phyloP scores from a whole-genome alignment of 768 basidiomycete genomes.

The Psilocybe sp. region DNA sequence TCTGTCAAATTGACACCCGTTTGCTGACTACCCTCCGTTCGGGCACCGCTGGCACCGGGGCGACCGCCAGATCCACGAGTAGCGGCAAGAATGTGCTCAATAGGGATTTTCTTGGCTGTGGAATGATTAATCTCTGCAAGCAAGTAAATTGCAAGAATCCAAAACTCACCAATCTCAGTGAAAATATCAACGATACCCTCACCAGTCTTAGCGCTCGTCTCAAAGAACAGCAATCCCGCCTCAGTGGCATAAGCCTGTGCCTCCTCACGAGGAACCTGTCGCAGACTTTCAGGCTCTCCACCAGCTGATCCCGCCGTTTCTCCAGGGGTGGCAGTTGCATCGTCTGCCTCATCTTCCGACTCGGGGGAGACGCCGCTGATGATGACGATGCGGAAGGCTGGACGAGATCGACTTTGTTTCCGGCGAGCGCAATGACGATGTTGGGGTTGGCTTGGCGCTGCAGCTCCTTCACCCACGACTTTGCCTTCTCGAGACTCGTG shows the following conservation, averaged over 20 bases:
- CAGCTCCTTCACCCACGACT: slow-evolving; percentile 99
- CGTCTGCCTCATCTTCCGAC: slow-evolving; percentile 87
- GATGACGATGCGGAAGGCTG: slow-evolving; percentile 57
- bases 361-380: slow-evolving; percentile 53
- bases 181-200: slow-evolving; percentile 95
- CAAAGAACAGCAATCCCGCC: slow-evolving; percentile 92
- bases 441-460: slow-evolving; percentile 99
- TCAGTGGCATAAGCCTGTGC: slow-evolving; percentile 96
- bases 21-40: slow-evolving; percentile 49
- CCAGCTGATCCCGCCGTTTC: slow-evolving; percentile 53
- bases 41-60: slow-evolving; percentile 52
- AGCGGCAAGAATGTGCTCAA: slow-evolving; percentile 90
- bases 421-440: slow-evolving; percentile 97
- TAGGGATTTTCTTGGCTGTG: slow-evolving; percentile 63
- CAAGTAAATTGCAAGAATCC: slow-evolving; percentile 17
- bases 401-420: slow-evolving; percentile 95
- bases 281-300: slow-evolving; percentile 65
- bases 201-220: slow-evolving; percentile 96
- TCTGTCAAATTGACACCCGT: slow-evolving; percentile 71
- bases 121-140: slow-evolving; percentile 4
- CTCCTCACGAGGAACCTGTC: slow-evolving; percentile 93
- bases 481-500: slow-evolving; percentile 94
- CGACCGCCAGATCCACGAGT: slow-evolving; percentile 67
- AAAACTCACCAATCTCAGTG: slow-evolving; percentile 85
- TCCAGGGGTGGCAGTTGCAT: slow-evolving; percentile 86